A percentile compares a stretch with the other conserved stretches of the same genome.
These are phyloP conservation scores for Coemansia sp. DNA, from an alignment of 371 early-diverging fungal species.

Conservation along the genomic window DNA sequence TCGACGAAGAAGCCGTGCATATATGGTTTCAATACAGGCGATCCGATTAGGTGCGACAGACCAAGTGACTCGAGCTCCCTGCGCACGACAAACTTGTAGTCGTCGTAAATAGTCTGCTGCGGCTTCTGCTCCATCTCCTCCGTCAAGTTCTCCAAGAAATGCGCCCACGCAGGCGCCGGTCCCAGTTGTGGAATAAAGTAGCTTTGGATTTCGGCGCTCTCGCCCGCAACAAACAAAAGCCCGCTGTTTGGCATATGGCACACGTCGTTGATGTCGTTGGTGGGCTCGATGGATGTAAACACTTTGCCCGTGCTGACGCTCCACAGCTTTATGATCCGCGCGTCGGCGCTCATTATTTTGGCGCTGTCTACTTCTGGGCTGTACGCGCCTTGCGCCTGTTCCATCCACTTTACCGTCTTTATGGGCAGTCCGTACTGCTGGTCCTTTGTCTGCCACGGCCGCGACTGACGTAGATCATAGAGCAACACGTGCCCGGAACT, in stretches of 20 bases:
- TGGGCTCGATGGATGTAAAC: slow-evolving; percentile 89
- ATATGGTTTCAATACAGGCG: slow-evolving; percentile 90
- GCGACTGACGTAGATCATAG: slow-evolving; percentile 89
- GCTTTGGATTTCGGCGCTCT: slow-evolving; percentile 89
- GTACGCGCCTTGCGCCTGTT: slow-evolving; percentile 58
- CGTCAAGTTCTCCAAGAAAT: slow-evolving; percentile 95
- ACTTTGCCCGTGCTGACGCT: slow-evolving; percentile 73
- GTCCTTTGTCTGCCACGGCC: slow-evolving; percentile 85
- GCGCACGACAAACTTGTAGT: slow-evolving; percentile 95
- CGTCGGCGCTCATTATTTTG: slow-evolving; percentile 85
- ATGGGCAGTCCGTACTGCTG: slow-evolving; percentile 98
- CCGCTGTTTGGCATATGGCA: slow-evolving; percentile 83
- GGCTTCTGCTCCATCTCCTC: slow-evolving; percentile 97
- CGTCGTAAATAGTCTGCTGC: slow-evolving; percentile 84
- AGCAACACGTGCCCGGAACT: slow-evolving; percentile 86
- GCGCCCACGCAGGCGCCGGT: slow-evolving; percentile 94
- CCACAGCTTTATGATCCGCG: slow-evolving; percentile 90
- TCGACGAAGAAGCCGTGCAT: slow-evolving; percentile 99
- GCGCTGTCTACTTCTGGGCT: slow-evolving; percentile 53
- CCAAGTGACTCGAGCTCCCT: slow-evolving; percentile 86
- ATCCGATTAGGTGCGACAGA: slow-evolving; percentile 90
- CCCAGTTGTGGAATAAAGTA: slow-evolving; percentile 93
- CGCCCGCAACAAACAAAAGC: slow-evolving; percentile 91
- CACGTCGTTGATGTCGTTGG: slow-evolving; percentile 91
- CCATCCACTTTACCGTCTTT: slow-evolving; percentile 81